Conservation (phyloP, 164 flowering plant genomes). For the Sedum album region DNA sequence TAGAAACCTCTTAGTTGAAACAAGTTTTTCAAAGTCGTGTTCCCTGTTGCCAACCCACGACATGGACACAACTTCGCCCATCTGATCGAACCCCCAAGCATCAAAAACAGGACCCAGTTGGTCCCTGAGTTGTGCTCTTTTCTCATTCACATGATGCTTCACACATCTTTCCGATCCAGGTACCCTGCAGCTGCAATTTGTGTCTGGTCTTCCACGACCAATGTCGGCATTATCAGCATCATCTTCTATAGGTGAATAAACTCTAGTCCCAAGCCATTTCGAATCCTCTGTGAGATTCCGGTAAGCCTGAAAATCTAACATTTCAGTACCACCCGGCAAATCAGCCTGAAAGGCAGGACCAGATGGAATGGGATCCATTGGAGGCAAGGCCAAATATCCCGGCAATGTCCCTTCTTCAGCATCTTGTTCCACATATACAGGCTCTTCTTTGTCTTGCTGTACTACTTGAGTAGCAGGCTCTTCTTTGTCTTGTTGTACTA, state of each 20-base stretch:
- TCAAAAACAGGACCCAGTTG: not conserved
- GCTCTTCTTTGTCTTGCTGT: not conserved
- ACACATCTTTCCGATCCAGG: not conserved
- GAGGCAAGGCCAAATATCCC: not conserved
- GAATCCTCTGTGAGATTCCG: not conserved
- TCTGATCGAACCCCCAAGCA: not conserved
- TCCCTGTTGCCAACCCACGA: not conserved
- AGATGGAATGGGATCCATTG: not conserved
- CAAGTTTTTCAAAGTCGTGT: not conserved
- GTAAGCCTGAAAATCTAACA: not conserved
- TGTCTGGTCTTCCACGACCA: not conserved
- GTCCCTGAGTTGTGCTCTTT: not conserved
- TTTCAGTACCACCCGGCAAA: not conserved
- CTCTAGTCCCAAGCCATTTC: not conserved
- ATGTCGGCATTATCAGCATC: not conserved
- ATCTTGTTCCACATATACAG: not conserved
- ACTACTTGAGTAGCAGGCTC: not conserved
- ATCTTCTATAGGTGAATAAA: not conserved
- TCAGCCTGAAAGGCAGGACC: not conserved
- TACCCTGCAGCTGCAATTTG: not conserved
- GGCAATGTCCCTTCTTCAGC: not conserved
- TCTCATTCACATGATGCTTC: not conserved
- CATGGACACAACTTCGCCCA: not conserved
- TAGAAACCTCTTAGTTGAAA: not conserved
- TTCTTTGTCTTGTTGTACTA: not conserved